phyloP scores from a whole-genome alignment of 495 filamentous ascomycete genomes.

The Pyronema domesticum region DNA sequence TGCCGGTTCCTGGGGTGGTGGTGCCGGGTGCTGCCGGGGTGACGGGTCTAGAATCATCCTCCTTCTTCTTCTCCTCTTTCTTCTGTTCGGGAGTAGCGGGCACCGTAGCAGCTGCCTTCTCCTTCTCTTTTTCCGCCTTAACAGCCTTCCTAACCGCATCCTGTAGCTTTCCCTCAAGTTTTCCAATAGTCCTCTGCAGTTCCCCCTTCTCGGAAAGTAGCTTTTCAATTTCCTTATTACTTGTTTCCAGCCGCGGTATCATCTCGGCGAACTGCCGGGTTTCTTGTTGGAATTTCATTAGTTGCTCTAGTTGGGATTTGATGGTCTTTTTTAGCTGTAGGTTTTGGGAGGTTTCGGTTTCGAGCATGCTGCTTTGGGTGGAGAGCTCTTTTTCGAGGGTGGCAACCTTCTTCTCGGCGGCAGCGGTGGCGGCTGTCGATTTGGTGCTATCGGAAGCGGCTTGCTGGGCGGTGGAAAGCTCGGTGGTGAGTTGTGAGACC shows the following conservation, averaged over 20 bases:
- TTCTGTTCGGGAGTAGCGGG: slow-evolving; percentile 28
- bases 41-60: slow-evolving; percentile 38
- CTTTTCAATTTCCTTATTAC: slow-evolving; percentile 5
- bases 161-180: slow-evolving; percentile 17
- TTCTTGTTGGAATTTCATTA: slow-evolving; percentile 1
- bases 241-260: neutral
- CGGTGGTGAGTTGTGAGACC: too few relatives aligned
- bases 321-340: slow-evolving; percentile 35
- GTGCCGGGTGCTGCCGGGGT: slow-evolving; percentile 23
- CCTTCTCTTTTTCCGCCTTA: neutral
- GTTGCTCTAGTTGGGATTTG: slow-evolving; percentile 13
- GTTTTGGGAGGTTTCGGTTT: slow-evolving; percentile 34
- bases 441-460: neutral
- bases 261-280: neutral
- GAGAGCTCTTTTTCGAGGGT: slow-evolving; percentile 16
- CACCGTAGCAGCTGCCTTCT: slow-evolving; percentile 6
- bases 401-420: neutral
- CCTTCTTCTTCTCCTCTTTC: slow-evolving; percentile 90
- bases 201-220: slow-evolving; percentile 12
- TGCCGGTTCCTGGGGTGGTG: neutral
- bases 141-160: neutral
- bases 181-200: slow-evolving; percentile 13
- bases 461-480: too few relatives aligned
- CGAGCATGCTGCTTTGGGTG: slow-evolving; percentile 17
- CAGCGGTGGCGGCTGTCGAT: neutral